These are phyloP conservation scores for Austroboletus novae-zelandiae DNA, from an alignment of 1,284 basidiomycete species.

Conservation along the genomic window DNA sequence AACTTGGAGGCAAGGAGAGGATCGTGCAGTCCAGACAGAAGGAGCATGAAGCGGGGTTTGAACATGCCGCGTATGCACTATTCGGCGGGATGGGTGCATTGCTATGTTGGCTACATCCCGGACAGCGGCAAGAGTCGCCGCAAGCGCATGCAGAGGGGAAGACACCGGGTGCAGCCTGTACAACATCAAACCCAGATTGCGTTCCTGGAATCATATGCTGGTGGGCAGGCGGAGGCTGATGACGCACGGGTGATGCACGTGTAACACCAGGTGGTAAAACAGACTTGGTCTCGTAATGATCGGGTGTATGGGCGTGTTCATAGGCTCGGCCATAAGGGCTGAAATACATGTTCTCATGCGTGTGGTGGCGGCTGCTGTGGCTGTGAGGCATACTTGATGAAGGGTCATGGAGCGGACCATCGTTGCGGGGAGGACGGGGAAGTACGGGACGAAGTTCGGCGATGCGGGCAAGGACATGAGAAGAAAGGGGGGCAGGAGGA, in stretches of 20 bases:
- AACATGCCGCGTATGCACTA: constrained; percentile 36
- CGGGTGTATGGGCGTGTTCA: constrained; percentile 39
- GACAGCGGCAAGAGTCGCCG: constrained; percentile 51
- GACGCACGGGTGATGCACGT: constrained; percentile 17
- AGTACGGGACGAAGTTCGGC: constrained; percentile 56
- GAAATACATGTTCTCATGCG: constrained; percentile 44
- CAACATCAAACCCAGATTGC: constrained; percentile 21
- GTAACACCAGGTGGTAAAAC: constrained; percentile 19
- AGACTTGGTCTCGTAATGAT: constrained; percentile 27
- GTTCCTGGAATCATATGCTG: constrained; percentile 13
- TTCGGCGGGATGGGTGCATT: constrained; percentile 32
- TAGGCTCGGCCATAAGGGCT: constrained; percentile 66
- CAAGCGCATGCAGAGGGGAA: constrained; percentile 48
- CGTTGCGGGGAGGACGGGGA: constrained; percentile 41
- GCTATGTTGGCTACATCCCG: constrained; percentile 52
- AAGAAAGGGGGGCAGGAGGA: constrained; percentile 26
- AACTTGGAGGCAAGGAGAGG: constrained; percentile 42
- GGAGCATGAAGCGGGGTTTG: constrained; percentile 47
- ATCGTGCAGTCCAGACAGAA: constrained; percentile 62
- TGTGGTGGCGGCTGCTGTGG: constrained; percentile 39
- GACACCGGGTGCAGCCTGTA: constrained; percentile 21
- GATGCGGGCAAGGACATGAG: constrained; percentile 51
- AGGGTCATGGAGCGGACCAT: constrained; percentile 41
- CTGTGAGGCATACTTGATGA: constrained; percentile 38
- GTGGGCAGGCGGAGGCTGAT: constrained; percentile 16